Evolutionary conservation across 352 stramenopile genomes (phyloP).

Genomic region (Globisporangium paddicum): DNA sequence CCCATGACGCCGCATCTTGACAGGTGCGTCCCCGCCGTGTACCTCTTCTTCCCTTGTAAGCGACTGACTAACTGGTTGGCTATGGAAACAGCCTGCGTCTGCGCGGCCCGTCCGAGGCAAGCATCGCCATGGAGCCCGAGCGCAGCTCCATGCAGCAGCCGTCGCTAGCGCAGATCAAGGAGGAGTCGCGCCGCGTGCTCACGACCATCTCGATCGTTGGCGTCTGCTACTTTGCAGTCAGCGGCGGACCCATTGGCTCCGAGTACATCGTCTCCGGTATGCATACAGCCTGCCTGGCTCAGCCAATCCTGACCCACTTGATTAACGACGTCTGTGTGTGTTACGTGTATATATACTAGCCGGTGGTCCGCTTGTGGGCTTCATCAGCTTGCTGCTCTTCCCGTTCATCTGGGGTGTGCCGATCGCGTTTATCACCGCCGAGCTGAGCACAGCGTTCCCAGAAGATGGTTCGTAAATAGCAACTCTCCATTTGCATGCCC

Average conservation of each 20-base stretch:
- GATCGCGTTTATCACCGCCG: conserved; percentile 90
- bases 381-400: conserved; percentile 86
- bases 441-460: conserved; percentile 88
- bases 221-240: conserved; percentile 55
- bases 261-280: conserved; percentile 41
- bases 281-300: too few relatives aligned
- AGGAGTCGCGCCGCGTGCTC: conserved; percentile 40
- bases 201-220: conserved; percentile 52
- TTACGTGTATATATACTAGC: conserved; percentile 6
- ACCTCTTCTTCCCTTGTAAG: conserved; percentile 5
- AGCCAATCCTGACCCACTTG: too few relatives aligned
- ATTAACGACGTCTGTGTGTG: too few relatives aligned
- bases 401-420: conserved; percentile 89
- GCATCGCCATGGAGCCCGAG: conserved; percentile 27
- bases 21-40: conserved; percentile 16
- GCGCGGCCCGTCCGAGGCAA: conserved; percentile 23
- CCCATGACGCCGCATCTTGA: conserved; percentile 30
- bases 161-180: conserved; percentile 32
- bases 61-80: not conserved
- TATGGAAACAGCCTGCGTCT: conserved; percentile 14
- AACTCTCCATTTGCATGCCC: not conserved
- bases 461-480: conserved; percentile 41
- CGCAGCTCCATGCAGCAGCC: conserved; percentile 24
- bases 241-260: conserved; percentile 32
- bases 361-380: conserved; percentile 58